Conservation (phyloP, 495 filamentous ascomycete species). For the Annulohypoxylon bovei region DNA sequence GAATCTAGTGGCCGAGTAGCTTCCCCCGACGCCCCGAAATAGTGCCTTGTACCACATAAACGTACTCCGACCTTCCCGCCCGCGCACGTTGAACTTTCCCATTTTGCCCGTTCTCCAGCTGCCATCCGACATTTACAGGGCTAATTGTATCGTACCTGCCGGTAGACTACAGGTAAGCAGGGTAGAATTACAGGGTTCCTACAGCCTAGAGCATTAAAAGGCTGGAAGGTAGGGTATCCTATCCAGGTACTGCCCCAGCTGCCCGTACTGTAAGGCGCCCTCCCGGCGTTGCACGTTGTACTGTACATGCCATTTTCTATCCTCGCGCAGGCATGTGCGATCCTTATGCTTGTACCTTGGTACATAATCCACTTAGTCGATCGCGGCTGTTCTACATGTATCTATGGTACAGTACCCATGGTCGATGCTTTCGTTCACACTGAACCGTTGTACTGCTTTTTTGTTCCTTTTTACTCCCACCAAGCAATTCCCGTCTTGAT, state of each 20-base stretch:
- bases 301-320: conserved; percentile 20
- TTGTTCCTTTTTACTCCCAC: conserved; percentile 40
- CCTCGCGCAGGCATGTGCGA: conserved; percentile 13
- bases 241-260: too few relatives aligned
- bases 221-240: too few relatives aligned
- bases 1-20: conserved; percentile 11
- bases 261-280: too few relatives aligned
- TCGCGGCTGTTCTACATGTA: conserved; percentile 23
- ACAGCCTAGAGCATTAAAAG: not conserved
- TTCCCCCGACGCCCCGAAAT: conserved; percentile 29
- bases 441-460: conserved; percentile 30
- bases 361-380: conserved; percentile 32
- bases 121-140: conserved; percentile 3
- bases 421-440: conserved; percentile 32
- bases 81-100: not conserved
- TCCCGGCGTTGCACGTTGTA: too few relatives aligned
- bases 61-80: conserved; percentile 6
- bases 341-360: conserved; percentile 25
- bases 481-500: conserved; percentile 37
- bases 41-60: conserved; percentile 3
- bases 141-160: conserved; percentile 7
- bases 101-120: not conserved
- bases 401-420: not conserved
- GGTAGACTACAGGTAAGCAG: not conserved
- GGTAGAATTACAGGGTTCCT: not conserved